Percentiles rank a stretch among this genome's conserved stretches.
Evolutionary conservation across 352 stramenopile species (phyloP).

Genomic region (Blastocystis sp.): DNA sequence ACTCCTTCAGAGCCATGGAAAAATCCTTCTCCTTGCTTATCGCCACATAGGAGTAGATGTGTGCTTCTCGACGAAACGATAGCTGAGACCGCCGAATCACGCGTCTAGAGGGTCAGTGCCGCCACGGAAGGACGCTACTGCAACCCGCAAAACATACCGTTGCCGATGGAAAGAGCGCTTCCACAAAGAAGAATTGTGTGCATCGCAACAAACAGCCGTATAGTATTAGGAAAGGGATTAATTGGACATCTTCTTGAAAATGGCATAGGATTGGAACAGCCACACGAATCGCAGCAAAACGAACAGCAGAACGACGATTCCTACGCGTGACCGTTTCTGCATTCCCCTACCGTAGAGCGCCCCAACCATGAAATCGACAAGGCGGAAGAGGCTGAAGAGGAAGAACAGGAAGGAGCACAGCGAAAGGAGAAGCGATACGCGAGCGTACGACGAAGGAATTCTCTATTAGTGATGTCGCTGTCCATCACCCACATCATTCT

Average conservation of each 20-base stretch:
- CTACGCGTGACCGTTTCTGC: neutral
- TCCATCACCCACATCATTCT: conserved; percentile 17
- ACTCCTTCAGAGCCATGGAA: conserved; percentile 55
- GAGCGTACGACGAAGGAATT: neutral
- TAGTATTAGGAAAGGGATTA: neutral
- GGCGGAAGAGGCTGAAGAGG: conserved; percentile 38
- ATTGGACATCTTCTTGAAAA: conserved; percentile 36
- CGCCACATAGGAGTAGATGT: conserved; percentile 57
- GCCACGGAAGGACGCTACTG: neutral
- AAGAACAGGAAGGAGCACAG: conserved; percentile 58
- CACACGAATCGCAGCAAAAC: conserved; percentile 42
- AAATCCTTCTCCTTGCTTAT: conserved; percentile 50
- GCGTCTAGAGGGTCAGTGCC: neutral
- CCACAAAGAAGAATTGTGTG: conserved; percentile 9
- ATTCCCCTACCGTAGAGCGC: neutral
- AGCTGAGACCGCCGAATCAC: neutral
- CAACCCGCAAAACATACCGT: neutral
- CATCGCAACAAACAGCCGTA: neutral
- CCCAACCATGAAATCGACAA: conserved; percentile 34
- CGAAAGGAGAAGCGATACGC: neutral
- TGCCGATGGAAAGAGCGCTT: neutral
- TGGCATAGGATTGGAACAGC: conserved; percentile 54
- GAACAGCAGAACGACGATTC: conserved; percentile 7
- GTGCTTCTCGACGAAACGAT: neutral
- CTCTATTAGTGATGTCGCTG: neutral